Evolutionary conservation across 2,329 filamentous ascomycete species (phyloP).

Genomic region (Clonostachys sp.): DNA sequence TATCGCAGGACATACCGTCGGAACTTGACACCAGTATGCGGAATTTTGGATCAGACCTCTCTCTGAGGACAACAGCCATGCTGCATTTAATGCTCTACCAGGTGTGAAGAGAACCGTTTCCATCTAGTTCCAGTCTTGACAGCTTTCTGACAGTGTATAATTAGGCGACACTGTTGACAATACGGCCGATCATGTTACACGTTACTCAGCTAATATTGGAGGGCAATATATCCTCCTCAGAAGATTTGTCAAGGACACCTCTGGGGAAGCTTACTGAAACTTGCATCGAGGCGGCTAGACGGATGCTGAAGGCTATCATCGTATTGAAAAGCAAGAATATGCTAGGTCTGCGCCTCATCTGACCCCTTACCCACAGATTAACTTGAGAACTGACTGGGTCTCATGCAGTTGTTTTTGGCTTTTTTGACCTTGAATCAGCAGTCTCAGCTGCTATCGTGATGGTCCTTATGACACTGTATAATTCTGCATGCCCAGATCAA

Average conservation of each 20-base stretch:
- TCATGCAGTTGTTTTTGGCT: background rate
- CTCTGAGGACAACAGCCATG: background rate
- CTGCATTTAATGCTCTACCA: background rate
- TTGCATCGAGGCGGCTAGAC: background rate
- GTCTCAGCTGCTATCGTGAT: conserved; percentile 17
- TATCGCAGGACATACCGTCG: background rate
- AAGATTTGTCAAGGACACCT: background rate
- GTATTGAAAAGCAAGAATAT: background rate
- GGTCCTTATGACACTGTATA: conserved; percentile 14
- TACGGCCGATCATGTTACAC: background rate
- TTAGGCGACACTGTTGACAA: background rate
- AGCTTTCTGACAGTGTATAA: no score
- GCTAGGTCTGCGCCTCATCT: no score
- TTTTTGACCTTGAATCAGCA: conserved; percentile 15
- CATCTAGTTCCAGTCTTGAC: no score
- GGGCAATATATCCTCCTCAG: no score
- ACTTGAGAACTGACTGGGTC: background rate
- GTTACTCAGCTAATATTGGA: background rate
- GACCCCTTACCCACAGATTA: no score
- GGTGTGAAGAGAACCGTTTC: background rate
- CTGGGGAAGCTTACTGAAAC: background rate
- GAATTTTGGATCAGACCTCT: background rate
- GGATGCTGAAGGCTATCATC: background rate
- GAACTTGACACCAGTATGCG: background rate
- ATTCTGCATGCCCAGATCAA: conserved; percentile 14